These are phyloP conservation scores for Trichosanthes cucumerina DNA, from an alignment of 306 rosid genomes.

Conservation along the genomic window DNA sequence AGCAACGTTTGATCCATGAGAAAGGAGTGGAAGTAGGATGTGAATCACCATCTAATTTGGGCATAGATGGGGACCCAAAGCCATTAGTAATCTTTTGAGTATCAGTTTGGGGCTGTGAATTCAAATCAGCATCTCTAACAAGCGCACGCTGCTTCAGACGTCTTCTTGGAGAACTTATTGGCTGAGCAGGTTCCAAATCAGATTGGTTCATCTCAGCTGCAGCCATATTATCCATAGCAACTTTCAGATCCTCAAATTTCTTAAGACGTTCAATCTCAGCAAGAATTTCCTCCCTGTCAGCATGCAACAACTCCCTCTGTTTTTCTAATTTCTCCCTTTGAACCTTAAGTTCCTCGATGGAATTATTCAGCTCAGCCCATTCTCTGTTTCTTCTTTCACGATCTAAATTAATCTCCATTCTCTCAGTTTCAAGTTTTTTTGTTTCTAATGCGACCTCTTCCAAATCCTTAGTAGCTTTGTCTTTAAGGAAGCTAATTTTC, in stretches of 20 bases:
- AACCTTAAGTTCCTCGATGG: slow-evolving; percentile 73
- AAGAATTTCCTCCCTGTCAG: slow-evolving; percentile 63
- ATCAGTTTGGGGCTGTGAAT: slow-evolving; percentile 24
- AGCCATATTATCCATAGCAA: slow-evolving; percentile 49
- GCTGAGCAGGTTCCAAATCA: slow-evolving; percentile 38
- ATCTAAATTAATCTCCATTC: slow-evolving; percentile 70
- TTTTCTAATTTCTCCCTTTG: slow-evolving; percentile 81
- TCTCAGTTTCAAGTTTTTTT: slow-evolving; percentile 69
- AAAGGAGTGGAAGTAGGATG: slow-evolving; percentile 43
- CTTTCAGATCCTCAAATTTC: slow-evolving; percentile 56
- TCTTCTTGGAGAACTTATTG: slow-evolving; percentile 33
- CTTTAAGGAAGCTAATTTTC: slow-evolving; percentile 48
- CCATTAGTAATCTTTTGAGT: slow-evolving; percentile 22
- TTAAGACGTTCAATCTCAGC: slow-evolving; percentile 62
- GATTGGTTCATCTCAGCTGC: slow-evolving; percentile 38
- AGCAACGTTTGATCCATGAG: slow-evolving; percentile 73
- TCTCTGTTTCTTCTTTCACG: slow-evolving; percentile 74
- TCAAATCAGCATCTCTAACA: slow-evolving; percentile 15
- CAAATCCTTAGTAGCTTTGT: slow-evolving; percentile 56
- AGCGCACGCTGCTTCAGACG: slow-evolving; percentile 27
- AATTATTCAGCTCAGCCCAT: slow-evolving; percentile 79
- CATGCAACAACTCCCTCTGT: slow-evolving; percentile 82
- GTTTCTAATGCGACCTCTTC: slow-evolving; percentile 66
- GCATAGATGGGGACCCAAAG: slow-evolving; percentile 33
- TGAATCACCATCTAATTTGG: slow-evolving; percentile 28